Evolutionary conservation across 345 rosid genomes (phyloP).

Genomic region (Corymbia maculata): DNA sequence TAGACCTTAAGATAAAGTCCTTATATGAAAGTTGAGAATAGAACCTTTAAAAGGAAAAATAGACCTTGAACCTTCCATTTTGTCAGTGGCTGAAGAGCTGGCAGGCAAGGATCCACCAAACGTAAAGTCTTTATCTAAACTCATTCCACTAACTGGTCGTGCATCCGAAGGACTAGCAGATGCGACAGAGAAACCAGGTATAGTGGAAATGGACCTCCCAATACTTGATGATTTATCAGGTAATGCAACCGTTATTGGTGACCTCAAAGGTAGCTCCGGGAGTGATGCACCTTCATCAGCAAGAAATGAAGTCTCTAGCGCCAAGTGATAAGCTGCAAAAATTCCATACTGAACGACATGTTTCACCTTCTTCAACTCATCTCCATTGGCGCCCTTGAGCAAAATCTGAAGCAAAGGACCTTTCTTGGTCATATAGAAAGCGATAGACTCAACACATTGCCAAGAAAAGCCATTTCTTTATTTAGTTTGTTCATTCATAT

Average conservation of each 20-base stretch:
- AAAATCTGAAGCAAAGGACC: slow-evolving; percentile 37
- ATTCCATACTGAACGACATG: slow-evolving; percentile 95
- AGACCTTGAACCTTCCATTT: neutral
- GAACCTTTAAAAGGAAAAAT: neutral
- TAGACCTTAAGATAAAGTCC: neutral
- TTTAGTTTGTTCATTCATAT: neutral
- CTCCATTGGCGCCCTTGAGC: slow-evolving; percentile 87
- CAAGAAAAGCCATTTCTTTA: neutral
- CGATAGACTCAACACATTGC: neutral
- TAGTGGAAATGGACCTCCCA: slow-evolving; percentile 78
- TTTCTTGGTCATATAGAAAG: neutral
- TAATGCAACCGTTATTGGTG: slow-evolving; percentile 81
- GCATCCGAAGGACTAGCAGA: slow-evolving; percentile 22
- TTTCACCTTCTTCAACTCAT: slow-evolving; percentile 88
- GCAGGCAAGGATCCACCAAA: slow-evolving; percentile 11
- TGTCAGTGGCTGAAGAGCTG: slow-evolving; percentile 9
- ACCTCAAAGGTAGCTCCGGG: slow-evolving; percentile 73
- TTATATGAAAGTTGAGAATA: neutral
- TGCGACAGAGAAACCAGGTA: slow-evolving; percentile 65
- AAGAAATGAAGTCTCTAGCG: slow-evolving; percentile 92
- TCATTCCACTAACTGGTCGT: slow-evolving; percentile 27
- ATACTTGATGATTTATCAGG: slow-evolving; percentile 68
- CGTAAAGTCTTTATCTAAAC: slow-evolving; percentile 10
- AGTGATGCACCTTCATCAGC: slow-evolving; percentile 99
- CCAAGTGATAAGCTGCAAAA: slow-evolving; percentile 98